Base-by-base conservation (phyloP, 2,329 filamentous ascomycete genomes). In the Didymella arachidicola region DNA sequence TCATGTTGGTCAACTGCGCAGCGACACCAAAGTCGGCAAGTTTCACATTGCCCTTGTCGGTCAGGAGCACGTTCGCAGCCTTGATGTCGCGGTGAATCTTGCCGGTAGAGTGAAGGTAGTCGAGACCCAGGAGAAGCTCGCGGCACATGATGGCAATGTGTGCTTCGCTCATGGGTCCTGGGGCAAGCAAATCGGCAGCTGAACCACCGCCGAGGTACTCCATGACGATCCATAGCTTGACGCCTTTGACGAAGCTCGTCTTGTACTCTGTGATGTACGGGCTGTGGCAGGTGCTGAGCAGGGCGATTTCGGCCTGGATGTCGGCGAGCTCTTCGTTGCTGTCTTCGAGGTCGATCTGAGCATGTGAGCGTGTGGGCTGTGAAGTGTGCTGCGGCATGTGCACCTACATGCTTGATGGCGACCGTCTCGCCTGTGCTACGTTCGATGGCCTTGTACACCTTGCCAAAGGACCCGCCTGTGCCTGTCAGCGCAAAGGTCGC, bases 211-310 rank as follows among this genome's bases (percentile, higher is more conserved):
- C 95, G 11, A 99, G 82, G 73, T 90, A 99, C 78, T 99, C 95
- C 95, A 99, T 99, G 58, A 98, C 92, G 73, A 99, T 99, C 95
- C 95, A 99, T 82, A 99, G 82, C 80, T 98, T 99, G 76, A 93
- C 91, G 26, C 95, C 95, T 68, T 92, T 88, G n/a, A 98, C 85
- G 77, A 98, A 99, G 74, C 93, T 97, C 22, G 92, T 91, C 77
- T 93, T 96, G 83, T 99, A 99, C 75, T 96, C 91, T 16, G 95
- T 98, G 67, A 99, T 93, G 77, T 90, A 96, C 46, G 91, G 90
- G 75, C 93, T 97, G 67, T 91, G 90, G 81, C 95, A 99, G 52
- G 95, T 97, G 79, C 93, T 95, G 61, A 99, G 84, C 32, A 99
- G 90, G 2, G 92, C 90, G 67, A 99, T 98, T 76, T 99, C 95